Evolutionary conservation across 1,284 basidiomycete genomes (phyloP), one percentile per base, ranked within the genome.

Genomic region (Butyriboletus appendiculatus): DNA sequence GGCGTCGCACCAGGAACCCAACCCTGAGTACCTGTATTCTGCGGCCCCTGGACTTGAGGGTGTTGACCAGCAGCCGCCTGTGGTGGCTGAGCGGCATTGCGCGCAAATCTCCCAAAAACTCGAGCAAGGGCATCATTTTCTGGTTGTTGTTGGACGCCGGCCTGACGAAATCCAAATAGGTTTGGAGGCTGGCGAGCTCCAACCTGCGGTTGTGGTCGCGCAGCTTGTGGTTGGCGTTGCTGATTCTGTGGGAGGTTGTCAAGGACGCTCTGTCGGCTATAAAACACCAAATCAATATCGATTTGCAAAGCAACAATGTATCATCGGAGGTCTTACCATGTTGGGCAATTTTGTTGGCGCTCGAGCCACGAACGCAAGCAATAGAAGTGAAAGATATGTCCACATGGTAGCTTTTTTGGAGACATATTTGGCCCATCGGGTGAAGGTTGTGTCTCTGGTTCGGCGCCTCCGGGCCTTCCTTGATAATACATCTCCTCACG

Each of bases 281-380:
- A 47, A 53, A 58, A 52, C 55, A 54, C 26, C 18, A 5, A 56
- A 55, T 64, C 30, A 60, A 53, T 38, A 60, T 35, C 34, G 48
- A 52, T 6, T 30, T 16, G 11, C 2, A 35, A 54, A 57, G 55
- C 39, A 22, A 50, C 32, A 55, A 53, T 45, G 34, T 48, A 43
- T 45, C 45, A 55, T n/a, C 32, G 32, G 34, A 48, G 8, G n/a
- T 7, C 85, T 70, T 56, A 96, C 94, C 97, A 99, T 34, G 96
- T 98, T 1, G 96, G 96, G 72, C 96, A 98, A 65, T 85, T 92
- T 67, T 92, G 89, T 71, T 99, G 97, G 45, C 97, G 82, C 72
- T 99, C 97, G 28, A 99, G 81, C 97, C 97, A 99, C 30, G 94
- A 96, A 43, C 94, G 82, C 47, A 99, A 81, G 71, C 97, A 99